Percentiles rank a stretch among this genome's conserved stretches.
These are phyloP conservation scores for Furcasterigmium furcatum DNA, from an alignment of 2,329 filamentous ascomycete species.

Conservation along the genomic window DNA sequence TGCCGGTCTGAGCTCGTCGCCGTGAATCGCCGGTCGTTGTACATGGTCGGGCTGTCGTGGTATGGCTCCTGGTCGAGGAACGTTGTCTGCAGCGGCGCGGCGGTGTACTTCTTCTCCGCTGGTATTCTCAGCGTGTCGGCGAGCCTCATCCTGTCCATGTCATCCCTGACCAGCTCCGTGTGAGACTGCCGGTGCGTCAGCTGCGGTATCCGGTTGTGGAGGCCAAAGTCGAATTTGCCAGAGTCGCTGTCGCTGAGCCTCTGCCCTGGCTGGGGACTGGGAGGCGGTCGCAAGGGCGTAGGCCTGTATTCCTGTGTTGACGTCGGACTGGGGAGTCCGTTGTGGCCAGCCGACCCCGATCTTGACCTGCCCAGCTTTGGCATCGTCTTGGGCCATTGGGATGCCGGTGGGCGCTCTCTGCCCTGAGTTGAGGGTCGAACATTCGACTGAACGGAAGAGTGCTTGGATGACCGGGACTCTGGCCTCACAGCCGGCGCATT, in stretches of 20 bases:
- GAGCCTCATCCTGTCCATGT: not conserved
- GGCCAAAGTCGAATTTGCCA: not conserved
- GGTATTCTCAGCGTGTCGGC: not conserved
- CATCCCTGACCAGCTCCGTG: not conserved
- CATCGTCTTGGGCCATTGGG: not conserved
- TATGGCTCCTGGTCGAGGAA: not conserved
- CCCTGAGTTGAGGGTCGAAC: not conserved
- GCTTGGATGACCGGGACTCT: not conserved
- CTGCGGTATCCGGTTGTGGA: not conserved
- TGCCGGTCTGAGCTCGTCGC: constrained; percentile 1
- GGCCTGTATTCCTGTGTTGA: not conserved
- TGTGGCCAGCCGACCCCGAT: not conserved
- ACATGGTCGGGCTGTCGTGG: not conserved
- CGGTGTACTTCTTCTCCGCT: not conserved
- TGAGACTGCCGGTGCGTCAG: not conserved
- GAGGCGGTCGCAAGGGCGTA: not conserved
- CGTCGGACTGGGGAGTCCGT: not conserved
- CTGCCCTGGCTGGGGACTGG: not conserved
- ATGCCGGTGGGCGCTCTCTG: not conserved
- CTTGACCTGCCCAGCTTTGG: not conserved
- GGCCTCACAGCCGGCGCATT: not conserved
- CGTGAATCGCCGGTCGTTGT: not conserved
- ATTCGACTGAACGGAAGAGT: not conserved
- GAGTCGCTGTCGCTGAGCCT: not conserved
- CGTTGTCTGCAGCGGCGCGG: not conserved